Conservation (phyloP, 805 yeast genomes). For the Candida montana region DNA sequence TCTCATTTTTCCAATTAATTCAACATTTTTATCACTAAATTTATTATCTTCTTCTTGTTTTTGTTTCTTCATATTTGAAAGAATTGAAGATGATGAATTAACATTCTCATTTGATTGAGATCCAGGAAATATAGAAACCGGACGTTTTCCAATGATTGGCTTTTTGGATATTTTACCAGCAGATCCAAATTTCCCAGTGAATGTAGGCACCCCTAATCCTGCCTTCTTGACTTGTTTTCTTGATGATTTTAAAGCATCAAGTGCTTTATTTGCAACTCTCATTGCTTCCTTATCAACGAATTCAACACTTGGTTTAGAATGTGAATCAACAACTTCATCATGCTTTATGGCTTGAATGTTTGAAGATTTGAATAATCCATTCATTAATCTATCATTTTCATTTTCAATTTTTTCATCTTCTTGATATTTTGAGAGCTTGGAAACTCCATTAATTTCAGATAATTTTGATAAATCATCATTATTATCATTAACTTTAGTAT, state of each 20-base stretch:
- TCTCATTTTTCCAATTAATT: conserved; percentile 34
- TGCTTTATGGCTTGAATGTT: conserved; percentile 74
- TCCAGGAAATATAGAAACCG: neutral
- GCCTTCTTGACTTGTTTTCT: conserved; percentile 32
- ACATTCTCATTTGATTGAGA: neutral
- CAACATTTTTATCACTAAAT: conserved; percentile 7
- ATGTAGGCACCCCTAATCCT: conserved; percentile 80
- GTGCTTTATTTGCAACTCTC: conserved; percentile 47
- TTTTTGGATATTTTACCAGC: conserved; percentile 59
- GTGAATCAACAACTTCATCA: conserved; percentile 64
- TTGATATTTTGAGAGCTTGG: conserved; percentile 58
- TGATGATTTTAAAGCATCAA: conserved; percentile 55
- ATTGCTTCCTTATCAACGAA: conserved; percentile 57
- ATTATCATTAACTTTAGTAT: neutral
- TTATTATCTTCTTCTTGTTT: conserved; percentile 16
- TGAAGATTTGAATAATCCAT: conserved; percentile 67
- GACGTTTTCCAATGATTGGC: too few relatives aligned
- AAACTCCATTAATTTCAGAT: conserved; percentile 63
- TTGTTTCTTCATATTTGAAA: conserved; percentile 42
- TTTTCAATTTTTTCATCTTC: conserved; percentile 33
- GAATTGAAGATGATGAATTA: conserved; percentile 43
- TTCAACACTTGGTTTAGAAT: conserved; percentile 27
- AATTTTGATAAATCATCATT: conserved; percentile 67
- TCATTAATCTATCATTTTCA: conserved; percentile 65
- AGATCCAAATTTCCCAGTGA: conserved; percentile 90